A percentile compares a stretch with the other conserved stretches of the same genome.
Conservation (phyloP, 257 asterid genomes). For the Solanum infundibuliforme region DNA sequence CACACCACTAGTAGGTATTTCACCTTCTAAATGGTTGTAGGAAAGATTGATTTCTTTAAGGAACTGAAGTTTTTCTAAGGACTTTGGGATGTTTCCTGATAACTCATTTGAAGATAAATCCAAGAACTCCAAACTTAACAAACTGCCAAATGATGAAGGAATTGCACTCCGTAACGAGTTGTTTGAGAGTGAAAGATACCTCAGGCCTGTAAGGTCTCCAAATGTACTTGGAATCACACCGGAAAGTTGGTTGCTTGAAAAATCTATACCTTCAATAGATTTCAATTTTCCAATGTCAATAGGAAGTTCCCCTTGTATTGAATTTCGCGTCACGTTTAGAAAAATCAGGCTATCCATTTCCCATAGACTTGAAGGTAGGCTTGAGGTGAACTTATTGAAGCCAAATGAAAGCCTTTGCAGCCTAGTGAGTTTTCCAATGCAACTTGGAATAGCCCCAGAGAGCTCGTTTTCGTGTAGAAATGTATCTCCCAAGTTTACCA, state of each 20-base stretch:
- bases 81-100: constrained; percentile 20
- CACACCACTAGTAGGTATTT: constrained; percentile 22
- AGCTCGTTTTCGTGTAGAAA: constrained; percentile 15
- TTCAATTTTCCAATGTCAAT: constrained; percentile 16
- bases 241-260: constrained; percentile 19
- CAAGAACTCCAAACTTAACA: neutral
- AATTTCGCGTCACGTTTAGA: constrained; percentile 19
- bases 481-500: constrained; percentile 14
- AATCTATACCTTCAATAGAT: constrained; percentile 12
- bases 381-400: constrained; percentile 22
- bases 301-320: constrained; percentile 24
- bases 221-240: constrained; percentile 22
- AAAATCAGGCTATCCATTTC: constrained; percentile 9
- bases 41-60: constrained; percentile 21
- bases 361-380: constrained; percentile 27
- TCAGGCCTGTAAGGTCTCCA: constrained; percentile 12
- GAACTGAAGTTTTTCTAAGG: constrained; percentile 10
- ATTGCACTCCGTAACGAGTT: constrained; percentile 25
- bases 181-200: constrained; percentile 19
- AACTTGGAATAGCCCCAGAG: constrained; percentile 17
- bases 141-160: constrained; percentile 23
- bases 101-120: constrained; percentile 3
- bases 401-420: constrained; percentile 16
- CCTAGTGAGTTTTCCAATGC: constrained; percentile 20
- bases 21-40: constrained; percentile 22